These are phyloP conservation scores for Boletellus sp. DNA, from an alignment of 1,284 basidiomycete species.

Conservation along the genomic window DNA sequence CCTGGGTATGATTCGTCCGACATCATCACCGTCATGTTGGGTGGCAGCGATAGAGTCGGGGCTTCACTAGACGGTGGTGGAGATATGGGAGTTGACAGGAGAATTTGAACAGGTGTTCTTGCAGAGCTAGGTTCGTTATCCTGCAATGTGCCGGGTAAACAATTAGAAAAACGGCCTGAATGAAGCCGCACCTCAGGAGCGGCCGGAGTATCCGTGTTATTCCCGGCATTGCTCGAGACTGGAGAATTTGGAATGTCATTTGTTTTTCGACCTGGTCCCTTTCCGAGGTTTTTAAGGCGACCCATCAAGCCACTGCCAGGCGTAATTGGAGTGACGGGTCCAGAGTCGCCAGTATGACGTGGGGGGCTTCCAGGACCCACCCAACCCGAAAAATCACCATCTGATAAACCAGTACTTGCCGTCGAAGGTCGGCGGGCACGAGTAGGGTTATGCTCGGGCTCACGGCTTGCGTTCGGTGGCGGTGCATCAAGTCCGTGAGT, in stretches of 20 bases:
- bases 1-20: slow-evolving; percentile 81
- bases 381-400: slow-evolving; percentile 56
- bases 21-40: slow-evolving; percentile 70
- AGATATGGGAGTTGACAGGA: slow-evolving; percentile 66
- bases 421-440: slow-evolving; percentile 45
- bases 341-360: slow-evolving; percentile 28
- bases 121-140: slow-evolving; percentile 23
- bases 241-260: slow-evolving; percentile 31
- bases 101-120: slow-evolving; percentile 55
- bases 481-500: slow-evolving; percentile 29
- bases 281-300: slow-evolving; percentile 72
- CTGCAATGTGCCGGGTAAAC: slow-evolving; percentile 15
- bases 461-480: slow-evolving; percentile 23
- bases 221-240: slow-evolving; percentile 14
- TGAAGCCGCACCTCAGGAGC: slow-evolving; percentile 25
- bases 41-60: slow-evolving; percentile 63
- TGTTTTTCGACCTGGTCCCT: slow-evolving; percentile 34
- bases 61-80: slow-evolving; percentile 74
- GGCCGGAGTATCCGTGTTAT: slow-evolving; percentile 12
- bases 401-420: slow-evolving; percentile 34
- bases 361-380: slow-evolving; percentile 39
- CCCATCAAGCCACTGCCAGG: slow-evolving; percentile 69
- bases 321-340: slow-evolving; percentile 47
- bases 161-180: neutral
- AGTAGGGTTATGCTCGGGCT: slow-evolving; percentile 52